Percentiles rank a stretch among this genome's conserved stretches.
phyloP scores from a whole-genome alignment of 352 stramenopile genomes.

The Saprolegnia diclina region DNA sequence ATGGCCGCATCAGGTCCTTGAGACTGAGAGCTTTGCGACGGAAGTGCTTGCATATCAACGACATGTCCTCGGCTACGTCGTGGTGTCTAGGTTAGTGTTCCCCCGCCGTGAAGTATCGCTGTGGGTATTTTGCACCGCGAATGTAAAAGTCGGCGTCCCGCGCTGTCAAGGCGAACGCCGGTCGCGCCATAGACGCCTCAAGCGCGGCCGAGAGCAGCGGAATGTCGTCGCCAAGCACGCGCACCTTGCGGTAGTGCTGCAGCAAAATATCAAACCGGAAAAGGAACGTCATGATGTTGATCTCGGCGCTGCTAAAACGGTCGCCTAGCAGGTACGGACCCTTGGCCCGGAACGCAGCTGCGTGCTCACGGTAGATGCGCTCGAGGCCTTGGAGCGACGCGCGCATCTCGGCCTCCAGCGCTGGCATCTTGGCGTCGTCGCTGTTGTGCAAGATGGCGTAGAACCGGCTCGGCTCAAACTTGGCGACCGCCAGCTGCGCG shows the following conservation, averaged over 20 bases:
- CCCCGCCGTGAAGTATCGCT: too few species aligned
- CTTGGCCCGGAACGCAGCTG: conserved; percentile 6
- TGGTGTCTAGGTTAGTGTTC: too few species aligned
- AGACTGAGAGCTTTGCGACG: too few species aligned
- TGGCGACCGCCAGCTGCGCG: conserved; percentile 16
- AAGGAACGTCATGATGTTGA: conserved; percentile 20
- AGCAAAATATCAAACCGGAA: conserved; percentile 19
- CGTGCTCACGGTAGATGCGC: conserved; percentile 21
- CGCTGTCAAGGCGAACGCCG: background rate
- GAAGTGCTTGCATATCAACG: too few species aligned
- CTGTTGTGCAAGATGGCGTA: conserved; percentile 10
- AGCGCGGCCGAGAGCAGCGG: conserved; percentile 8
- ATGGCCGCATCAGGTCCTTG: too few species aligned
- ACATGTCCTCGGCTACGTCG: too few species aligned
- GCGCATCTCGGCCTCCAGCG: background rate
- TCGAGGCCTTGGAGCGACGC: background rate
- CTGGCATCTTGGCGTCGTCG: background rate
- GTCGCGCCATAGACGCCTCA: background rate
- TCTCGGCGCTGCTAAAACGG: conserved; percentile 21
- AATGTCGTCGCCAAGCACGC: background rate
- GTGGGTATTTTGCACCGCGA: too few species aligned
- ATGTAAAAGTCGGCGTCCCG: conserved; percentile 15
- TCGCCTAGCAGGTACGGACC: conserved; percentile 25
- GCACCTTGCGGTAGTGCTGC: conserved; percentile 15
- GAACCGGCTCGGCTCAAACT: conserved; percentile 19